Conservation (phyloP, 2,329 filamentous ascomycete species). For the Cadophora luteo-olivacea region DNA sequence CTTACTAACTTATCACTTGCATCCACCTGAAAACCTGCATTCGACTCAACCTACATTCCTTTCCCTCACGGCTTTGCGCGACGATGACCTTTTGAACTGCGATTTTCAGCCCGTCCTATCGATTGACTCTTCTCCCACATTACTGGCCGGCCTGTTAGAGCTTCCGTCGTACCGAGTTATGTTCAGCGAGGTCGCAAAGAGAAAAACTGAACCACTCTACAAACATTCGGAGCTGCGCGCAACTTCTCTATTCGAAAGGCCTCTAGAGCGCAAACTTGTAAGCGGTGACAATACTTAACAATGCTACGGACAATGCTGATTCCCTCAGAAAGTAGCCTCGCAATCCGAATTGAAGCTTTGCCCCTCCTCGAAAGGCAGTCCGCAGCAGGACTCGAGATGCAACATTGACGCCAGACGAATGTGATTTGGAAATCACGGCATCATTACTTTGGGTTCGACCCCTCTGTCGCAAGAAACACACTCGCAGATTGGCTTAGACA, state of each 20-base stretch:
- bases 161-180: slow-evolving; percentile 22
- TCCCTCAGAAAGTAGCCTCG: slow-evolving; percentile 22
- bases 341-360: slow-evolving; percentile 31
- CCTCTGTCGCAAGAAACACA: slow-evolving; percentile 12
- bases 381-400: slow-evolving; percentile 38
- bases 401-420: slow-evolving; percentile 27
- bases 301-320: not conserved
- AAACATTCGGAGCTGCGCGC: slow-evolving; percentile 29
- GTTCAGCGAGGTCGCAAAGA: slow-evolving; percentile 28
- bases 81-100: slow-evolving; percentile 14
- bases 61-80: slow-evolving; percentile 11
- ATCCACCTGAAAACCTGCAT: slow-evolving; percentile 8
- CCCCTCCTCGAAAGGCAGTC: slow-evolving; percentile 23
- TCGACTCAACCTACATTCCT: not conserved
- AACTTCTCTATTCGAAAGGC: slow-evolving; percentile 24
- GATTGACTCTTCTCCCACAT: slow-evolving; percentile 6
- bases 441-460: slow-evolving; percentile 5
- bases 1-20: not conserved
- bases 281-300: not conserved
- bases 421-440: slow-evolving; percentile 30
- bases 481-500: slow-evolving; percentile 3
- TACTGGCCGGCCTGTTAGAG: not conserved
- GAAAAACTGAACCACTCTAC: slow-evolving; percentile 18
- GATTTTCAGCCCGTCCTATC: slow-evolving; percentile 14
- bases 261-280: slow-evolving; percentile 16